Percentiles rank a stretch among this genome's conserved stretches.
phyloP scores from a whole-genome alignment of 176 grass and related monocot species.

The Dactylis glomerata region DNA sequence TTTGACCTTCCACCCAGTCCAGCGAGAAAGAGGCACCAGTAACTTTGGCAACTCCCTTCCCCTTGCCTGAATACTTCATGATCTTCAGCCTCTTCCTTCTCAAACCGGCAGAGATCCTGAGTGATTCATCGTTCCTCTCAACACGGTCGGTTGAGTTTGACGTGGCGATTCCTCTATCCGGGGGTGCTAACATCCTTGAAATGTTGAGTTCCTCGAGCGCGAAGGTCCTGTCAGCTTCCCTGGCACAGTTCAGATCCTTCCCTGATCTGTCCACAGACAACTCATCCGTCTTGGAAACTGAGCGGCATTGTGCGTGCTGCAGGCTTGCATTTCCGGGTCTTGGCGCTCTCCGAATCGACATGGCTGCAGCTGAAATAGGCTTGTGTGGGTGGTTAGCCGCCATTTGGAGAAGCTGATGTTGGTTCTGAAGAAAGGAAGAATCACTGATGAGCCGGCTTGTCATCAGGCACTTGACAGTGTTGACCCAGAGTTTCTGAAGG shows the following conservation, averaged over 20 bases:
- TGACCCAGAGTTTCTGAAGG: conserved; percentile 52
- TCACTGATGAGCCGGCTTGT: conserved; percentile 42
- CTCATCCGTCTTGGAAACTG: conserved; percentile 17
- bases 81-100: conserved; percentile 53
- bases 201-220: neutral
- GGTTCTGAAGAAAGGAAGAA: conserved; percentile 28
- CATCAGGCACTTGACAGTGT: conserved; percentile 35
- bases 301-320: neutral
- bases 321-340: neutral
- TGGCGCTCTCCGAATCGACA: conserved; percentile 23
- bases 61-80: conserved; percentile 33
- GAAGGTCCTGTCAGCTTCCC: neutral
- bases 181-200: neutral
- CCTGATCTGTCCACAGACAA: neutral
- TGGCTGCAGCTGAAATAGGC: conserved; percentile 45
- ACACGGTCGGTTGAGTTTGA: neutral
- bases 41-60: neutral
- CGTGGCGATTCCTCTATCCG: neutral
- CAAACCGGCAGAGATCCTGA: conserved; percentile 33
- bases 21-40: neutral
- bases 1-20: neutral
- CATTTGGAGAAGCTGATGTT: conserved; percentile 41
- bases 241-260: neutral
- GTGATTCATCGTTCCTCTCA: neutral
- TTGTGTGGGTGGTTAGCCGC: conserved; percentile 39